A percentile compares a stretch with the other conserved stretches of the same genome.
phyloP scores from a whole-genome alignment of 768 basidiomycete genomes.

The Glaciozyma antarctica region DNA sequence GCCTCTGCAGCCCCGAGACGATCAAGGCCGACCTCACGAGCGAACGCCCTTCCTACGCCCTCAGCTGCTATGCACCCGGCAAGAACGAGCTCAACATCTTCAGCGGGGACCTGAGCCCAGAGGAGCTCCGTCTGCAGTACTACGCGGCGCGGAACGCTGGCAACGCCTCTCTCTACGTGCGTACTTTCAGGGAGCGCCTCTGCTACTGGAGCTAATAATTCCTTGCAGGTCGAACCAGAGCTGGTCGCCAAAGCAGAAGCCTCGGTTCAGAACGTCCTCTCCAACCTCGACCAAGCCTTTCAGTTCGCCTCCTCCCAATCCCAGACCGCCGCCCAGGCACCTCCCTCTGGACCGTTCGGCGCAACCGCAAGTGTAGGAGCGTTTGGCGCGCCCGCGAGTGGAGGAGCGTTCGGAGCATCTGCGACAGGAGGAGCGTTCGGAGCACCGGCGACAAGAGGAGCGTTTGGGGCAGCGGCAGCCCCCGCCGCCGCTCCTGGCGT shows the following conservation, averaged over 20 bases:
- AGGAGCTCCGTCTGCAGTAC: conserved; percentile 57
- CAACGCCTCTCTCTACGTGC: conserved; percentile 25
- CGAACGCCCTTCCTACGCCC: conserved; percentile 69
- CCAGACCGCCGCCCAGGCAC: background rate
- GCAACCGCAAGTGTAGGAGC: background rate
- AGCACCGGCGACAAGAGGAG: background rate
- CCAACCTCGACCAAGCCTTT: conserved; percentile 26
- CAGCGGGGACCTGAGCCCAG: conserved; percentile 62
- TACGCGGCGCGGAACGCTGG: conserved; percentile 16
- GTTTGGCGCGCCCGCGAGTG: background rate
- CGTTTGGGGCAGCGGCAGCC: background rate
- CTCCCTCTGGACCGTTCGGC: background rate
- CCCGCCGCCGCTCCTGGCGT: background rate
- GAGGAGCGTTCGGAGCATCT: conserved; percentile 7
- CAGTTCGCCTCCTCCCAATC: conserved; percentile 22
- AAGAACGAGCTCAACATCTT: conserved; percentile 61
- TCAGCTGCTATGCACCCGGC: conserved; percentile 66
- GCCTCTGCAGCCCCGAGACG: conserved; percentile 49
- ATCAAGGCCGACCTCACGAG: conserved; percentile 57
- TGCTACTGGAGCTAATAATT: background rate
- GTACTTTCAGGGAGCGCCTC: background rate
- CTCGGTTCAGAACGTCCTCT: conserved; percentile 17
- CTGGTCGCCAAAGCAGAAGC: conserved; percentile 21
- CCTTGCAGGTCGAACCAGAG: background rate
- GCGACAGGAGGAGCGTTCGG: background rate